Evolutionary conservation across 2,329 filamentous ascomycete species (phyloP).

Genomic region (Aspergillus pseudoviridinutans): DNA sequence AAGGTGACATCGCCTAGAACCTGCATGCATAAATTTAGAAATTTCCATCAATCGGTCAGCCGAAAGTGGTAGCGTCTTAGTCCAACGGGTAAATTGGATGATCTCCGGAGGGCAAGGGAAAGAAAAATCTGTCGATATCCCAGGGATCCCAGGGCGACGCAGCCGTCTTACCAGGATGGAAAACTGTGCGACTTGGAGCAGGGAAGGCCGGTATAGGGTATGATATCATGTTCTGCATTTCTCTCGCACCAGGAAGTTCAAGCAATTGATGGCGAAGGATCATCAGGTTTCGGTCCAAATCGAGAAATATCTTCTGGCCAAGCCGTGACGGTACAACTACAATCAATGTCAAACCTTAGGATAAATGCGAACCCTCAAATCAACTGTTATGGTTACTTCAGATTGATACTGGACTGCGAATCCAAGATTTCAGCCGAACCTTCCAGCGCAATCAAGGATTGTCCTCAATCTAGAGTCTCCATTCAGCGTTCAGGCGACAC

Average conservation of each 20-base stretch:
- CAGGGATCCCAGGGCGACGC: not conserved
- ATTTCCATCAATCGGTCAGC: not conserved
- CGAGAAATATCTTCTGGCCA: not conserved
- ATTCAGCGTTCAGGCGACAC: not conserved
- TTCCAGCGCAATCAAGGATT: not conserved
- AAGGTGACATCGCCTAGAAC: not conserved
- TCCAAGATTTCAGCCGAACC: not conserved
- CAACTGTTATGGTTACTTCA: not conserved
- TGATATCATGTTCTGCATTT: not conserved
- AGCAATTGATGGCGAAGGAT: not conserved
- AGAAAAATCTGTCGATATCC: not conserved
- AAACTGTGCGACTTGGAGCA: not conserved
- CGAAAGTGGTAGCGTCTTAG: not conserved
- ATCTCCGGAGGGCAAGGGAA: not conserved
- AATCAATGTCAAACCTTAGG: not conserved
- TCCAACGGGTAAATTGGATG: not conserved
- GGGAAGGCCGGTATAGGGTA: not conserved
- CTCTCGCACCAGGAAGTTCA: not conserved
- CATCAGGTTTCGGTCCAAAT: not conserved
- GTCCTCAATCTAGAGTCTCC: not conserved
- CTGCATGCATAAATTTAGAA: not conserved
- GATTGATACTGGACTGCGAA: not conserved
- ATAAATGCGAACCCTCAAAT: not conserved
- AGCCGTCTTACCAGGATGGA: not conserved
- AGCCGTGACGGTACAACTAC: not conserved